Evolutionary conservation across 2,329 filamentous ascomycete genomes (phyloP).

Genomic region (Tolypocladium tropicale): DNA sequence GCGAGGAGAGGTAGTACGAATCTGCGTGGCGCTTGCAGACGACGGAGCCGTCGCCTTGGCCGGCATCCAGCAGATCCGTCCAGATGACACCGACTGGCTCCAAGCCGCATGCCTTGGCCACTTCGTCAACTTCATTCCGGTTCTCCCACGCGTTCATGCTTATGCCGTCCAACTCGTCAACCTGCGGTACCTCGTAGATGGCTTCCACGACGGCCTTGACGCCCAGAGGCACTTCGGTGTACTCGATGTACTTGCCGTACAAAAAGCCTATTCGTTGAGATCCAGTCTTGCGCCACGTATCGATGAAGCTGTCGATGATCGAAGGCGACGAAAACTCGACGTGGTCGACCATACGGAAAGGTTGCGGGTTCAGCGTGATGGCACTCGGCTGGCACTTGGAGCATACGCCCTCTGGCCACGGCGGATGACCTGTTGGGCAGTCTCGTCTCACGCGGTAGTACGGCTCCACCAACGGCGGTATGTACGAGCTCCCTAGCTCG

Average conservation of each 20-base stretch:
- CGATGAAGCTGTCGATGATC: constrained; percentile 80
- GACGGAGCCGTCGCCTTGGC: constrained; percentile 72
- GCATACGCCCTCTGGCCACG: constrained; percentile 94
- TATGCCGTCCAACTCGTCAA: constrained; percentile 80
- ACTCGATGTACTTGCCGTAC: constrained; percentile 85
- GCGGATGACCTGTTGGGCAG: constrained; percentile 85
- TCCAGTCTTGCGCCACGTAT: constrained; percentile 84
- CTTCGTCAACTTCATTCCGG: constrained; percentile 68
- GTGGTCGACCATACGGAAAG: constrained; percentile 95
- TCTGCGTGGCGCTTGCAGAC: constrained; percentile 93
- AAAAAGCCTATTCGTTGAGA: constrained; percentile 79
- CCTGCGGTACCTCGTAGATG: constrained; percentile 91
- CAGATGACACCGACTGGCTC: constrained; percentile 89
- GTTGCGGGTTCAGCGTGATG: constrained; percentile 87
- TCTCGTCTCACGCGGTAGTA: constrained; percentile 82
- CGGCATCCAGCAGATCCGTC: constrained; percentile 81
- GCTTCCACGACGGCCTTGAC: constrained; percentile 94
- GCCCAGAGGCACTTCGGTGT: constrained; percentile 83
- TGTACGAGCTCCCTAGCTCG: constrained; percentile 87
- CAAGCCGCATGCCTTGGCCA: constrained; percentile 75
- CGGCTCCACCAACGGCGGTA: constrained; percentile 87
- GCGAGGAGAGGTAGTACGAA: constrained; percentile 86
- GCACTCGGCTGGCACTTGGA: constrained; percentile 97
- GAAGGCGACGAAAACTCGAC: constrained; percentile 85
- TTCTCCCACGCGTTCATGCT: constrained; percentile 78